Conservation (phyloP, 495 filamentous ascomycete species). For the Baudoinia panamericana region DNA sequence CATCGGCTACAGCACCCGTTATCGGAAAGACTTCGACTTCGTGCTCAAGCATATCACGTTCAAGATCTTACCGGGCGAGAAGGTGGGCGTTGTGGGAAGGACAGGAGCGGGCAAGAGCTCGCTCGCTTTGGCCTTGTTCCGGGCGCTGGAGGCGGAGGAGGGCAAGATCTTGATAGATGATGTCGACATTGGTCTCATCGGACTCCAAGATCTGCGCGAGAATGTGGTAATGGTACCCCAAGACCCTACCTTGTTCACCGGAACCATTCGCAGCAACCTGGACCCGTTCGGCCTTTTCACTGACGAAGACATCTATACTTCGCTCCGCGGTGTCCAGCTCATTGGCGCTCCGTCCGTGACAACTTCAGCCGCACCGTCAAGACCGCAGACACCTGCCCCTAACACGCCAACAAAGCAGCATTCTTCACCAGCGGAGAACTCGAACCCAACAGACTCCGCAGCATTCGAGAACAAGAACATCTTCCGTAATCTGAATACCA, state of each 20-base stretch:
- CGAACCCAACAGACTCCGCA: neutral
- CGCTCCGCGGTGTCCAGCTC: constrained; percentile 80
- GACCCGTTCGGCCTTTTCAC: constrained; percentile 89
- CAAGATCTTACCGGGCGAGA: constrained; percentile 73
- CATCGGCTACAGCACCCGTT: constrained; percentile 73
- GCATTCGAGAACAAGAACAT: constrained; percentile 70
- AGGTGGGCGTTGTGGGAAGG: constrained; percentile 91
- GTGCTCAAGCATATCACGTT: constrained; percentile 78
- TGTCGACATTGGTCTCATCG: constrained; percentile 77
- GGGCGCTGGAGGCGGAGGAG: constrained; percentile 83
- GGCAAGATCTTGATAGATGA: constrained; percentile 86
- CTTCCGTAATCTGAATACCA: constrained; percentile 74
- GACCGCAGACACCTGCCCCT: constrained; percentile 15
- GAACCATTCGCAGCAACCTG: constrained; percentile 87
- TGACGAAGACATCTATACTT: constrained; percentile 80
- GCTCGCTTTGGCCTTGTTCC: constrained; percentile 87
- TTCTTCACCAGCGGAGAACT: neutral
- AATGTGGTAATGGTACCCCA: constrained; percentile 96
- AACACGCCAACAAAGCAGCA: constrained; percentile 27
- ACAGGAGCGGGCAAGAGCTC: constrained; percentile 98
- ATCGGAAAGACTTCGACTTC: constrained; percentile 72
- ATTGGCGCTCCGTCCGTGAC: constrained; percentile 49
- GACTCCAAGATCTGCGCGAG: constrained; percentile 80
- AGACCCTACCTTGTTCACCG: constrained; percentile 93
- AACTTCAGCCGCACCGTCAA: constrained; percentile 32